A percentile compares a stretch with the other conserved stretches of the same genome.
phyloP scores from a whole-genome alignment of 768 basidiomycete genomes.

The Amanita phalloides region DNA sequence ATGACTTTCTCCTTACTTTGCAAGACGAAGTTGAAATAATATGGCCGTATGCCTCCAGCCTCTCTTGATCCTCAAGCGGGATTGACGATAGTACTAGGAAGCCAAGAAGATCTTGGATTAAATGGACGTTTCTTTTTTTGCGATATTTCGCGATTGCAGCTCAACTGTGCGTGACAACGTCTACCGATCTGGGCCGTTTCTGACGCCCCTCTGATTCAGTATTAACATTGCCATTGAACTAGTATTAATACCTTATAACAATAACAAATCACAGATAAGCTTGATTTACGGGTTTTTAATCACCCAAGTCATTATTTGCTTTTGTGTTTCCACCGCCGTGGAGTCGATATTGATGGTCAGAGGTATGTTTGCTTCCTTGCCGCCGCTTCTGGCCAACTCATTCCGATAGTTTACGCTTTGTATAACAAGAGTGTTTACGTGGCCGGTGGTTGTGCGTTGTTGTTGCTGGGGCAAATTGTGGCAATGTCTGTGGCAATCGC shows the following conservation, averaged over 20 bases:
- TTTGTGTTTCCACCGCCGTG: neutral
- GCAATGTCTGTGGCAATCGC: neutral
- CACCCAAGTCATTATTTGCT: neutral
- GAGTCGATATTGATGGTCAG: slow-evolving; percentile 1
- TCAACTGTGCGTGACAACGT: neutral
- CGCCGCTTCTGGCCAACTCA: neutral
- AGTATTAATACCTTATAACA: neutral
- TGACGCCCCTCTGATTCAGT: neutral
- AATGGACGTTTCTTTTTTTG: slow-evolving; percentile 5
- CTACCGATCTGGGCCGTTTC: neutral
- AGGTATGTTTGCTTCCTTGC: neutral
- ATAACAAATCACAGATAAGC: neutral
- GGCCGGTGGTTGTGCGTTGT: neutral
- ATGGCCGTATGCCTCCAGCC: neutral
- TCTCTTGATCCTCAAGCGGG: too few species aligned
- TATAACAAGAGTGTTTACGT: slow-evolving; percentile 1
- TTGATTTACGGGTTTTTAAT: neutral
- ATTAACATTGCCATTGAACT: neutral
- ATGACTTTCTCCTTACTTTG: neutral
- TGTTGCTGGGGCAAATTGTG: neutral
- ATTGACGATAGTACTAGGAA: neutral
- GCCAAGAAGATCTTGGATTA: neutral
- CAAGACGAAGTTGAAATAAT: slow-evolving; percentile 4
- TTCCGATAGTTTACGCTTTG: neutral
- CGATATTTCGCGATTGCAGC: neutral